Base-by-base conservation (phyloP, 768 basidiomycete species). In the Termitomyces sp. region DNA sequence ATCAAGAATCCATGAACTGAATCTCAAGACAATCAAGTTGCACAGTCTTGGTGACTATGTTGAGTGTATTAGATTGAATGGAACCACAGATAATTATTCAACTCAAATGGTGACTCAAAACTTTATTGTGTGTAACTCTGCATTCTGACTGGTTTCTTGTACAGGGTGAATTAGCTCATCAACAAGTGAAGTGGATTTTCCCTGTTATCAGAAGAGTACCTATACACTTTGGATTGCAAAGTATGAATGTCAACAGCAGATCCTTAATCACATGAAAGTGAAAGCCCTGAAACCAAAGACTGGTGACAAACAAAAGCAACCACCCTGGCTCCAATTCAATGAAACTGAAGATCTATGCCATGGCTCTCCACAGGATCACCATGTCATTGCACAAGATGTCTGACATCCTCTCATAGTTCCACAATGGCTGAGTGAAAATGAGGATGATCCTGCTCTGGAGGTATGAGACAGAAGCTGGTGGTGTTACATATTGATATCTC, bases 111-210 rank as follows among this genome's bases (percentile, higher is more conserved):
- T 79, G 45, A 46, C 62, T 57, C 13, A 24, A 44, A 12, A 13
- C 13, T 37, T 43, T 20, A 12, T 40, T 32, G 3, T n/a, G 49
- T 2, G 51, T 32, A 4, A 53, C 55, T 2, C 39, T 40, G n/a
- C 33, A 14, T 13, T 5, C 14, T 37, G 3, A 32, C 12, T 46
- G n/a, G n/a, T n/a, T n/a, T n/a, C 9, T 30, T 0, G n/a, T 27
- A 18, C 27, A 77, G 76, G 72, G 73, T 1, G 76, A 79, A 57
- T 65, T 70, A 0, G 71, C 76, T 47, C 79, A 79, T 54, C 62
- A 59, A 0, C 55, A 53, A 0, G 69, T 71, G 10, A 79, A 80
- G 59, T 53, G 44, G 0, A 72, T 71, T 44, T 79, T 74, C 46
- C 55, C 62, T 9, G 26, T 0, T 37, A 62, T 69, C 69, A 5